These are phyloP conservation scores for Verticillium nonalfalfae DNA, from an alignment of 2,329 filamentous ascomycete species.

Conservation along the genomic window DNA sequence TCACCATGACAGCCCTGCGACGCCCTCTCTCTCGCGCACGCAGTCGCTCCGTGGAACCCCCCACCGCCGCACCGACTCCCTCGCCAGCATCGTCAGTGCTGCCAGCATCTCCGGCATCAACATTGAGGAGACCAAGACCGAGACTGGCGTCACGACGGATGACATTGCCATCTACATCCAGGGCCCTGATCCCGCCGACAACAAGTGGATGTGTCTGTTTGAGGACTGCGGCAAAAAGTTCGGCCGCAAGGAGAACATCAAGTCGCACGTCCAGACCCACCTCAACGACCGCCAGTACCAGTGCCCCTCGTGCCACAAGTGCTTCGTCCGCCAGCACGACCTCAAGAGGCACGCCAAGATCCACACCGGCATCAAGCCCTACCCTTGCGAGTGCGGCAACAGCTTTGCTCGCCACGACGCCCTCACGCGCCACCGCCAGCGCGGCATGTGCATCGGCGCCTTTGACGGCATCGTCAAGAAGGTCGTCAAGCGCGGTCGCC, in stretches of 20 bases:
- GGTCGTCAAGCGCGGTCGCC: slow-evolving; percentile 56
- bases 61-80: slow-evolving; percentile 53
- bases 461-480: slow-evolving; percentile 71
- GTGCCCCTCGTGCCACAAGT: slow-evolving; percentile 89
- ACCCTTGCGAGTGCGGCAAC: slow-evolving; percentile 89
- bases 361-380: slow-evolving; percentile 91
- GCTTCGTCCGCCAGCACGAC: slow-evolving; percentile 95
- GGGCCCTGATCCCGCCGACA: slow-evolving; percentile 65
- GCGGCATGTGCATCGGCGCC: slow-evolving; percentile 93
- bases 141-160: slow-evolving; percentile 82
- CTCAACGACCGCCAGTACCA: slow-evolving; percentile 93
- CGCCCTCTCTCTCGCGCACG: slow-evolving; percentile 14
- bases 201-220: slow-evolving; percentile 73
- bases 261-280: slow-evolving; percentile 96
- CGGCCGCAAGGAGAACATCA: slow-evolving; percentile 98
- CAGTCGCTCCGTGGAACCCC: slow-evolving; percentile 23
- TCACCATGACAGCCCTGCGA: slow-evolving; percentile 11
- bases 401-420: slow-evolving; percentile 94
- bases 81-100: slow-evolving; percentile 51
- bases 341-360: slow-evolving; percentile 97
- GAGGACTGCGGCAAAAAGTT: slow-evolving; percentile 83
- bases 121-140: slow-evolving; percentile 59
- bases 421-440: slow-evolving; percentile 85
- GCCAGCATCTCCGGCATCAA: slow-evolving; percentile 57
- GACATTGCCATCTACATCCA: slow-evolving; percentile 73